Base-by-base conservation (phyloP, 352 stramenopile species). In the Pythium periplocum region DNA sequence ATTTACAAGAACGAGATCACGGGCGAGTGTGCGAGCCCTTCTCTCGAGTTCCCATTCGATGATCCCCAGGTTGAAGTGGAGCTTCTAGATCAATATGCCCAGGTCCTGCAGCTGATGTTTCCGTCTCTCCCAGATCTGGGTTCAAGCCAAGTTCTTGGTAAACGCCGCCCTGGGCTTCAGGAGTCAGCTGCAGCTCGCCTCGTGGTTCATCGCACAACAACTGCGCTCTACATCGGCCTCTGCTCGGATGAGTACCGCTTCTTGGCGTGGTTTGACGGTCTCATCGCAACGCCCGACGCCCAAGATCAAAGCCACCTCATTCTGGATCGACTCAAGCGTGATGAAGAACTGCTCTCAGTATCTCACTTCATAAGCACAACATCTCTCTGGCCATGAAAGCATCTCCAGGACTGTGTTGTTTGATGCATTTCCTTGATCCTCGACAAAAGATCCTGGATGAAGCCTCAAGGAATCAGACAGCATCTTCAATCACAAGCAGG, bases 1-100 rank as follows among this genome's bases (percentile, higher is more conserved):
- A 62, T 86, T 8, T 86, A 71, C 72, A 86, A 87, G 63, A 84
- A 80, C 43, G 78, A 89, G 60, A 62, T 73, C 39, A 82, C 75
- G 1, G 74, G 75, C 6, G 75, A 86, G 53, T 89, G 78, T 32
- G 69, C 70, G 0, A 36, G 61, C 11, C 69, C 78, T 0, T 56
- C 66, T 35, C 61, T 82, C 12, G 48, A 60, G 4, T 83, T 82
- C 34, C 75, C 75, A 3, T 78, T 88, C 34, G 65, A 78, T 30
- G 66, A 82, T 43, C 56, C 68, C 42, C 57, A 62, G 26, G 73
- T 61, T 4, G 62, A 65, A 4, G 6, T 69, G 46, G 53, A 69
- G 46, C 38, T 85, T 39, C 46, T 84, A 33, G 71, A 76, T 52
- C 68, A 78, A 37, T 88, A 85, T 58, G 73, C 73, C 12, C 74